Evolutionary conservation across 2,329 filamentous ascomycete species (phyloP), one percentile per base, ranked within the genome.

Genomic region (Xylaria sp.): DNA sequence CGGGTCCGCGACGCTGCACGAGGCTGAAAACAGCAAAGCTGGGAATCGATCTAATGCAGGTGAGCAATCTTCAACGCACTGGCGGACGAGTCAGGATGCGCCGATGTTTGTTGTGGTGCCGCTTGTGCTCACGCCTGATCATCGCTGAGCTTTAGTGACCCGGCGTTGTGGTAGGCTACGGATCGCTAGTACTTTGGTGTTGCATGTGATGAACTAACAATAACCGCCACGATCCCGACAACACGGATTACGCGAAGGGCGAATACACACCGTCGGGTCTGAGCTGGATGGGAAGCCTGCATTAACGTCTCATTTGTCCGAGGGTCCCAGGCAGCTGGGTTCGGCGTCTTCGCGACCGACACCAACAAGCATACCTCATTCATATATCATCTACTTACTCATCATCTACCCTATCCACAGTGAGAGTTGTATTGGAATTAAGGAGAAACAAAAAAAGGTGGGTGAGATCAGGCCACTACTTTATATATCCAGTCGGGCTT

Each of bases 161-260:
- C 67, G 65, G 65, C 67, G 44, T 65, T 42, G 54, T 57, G 68
- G 68, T 68, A 61, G 58, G 63, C 65, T 67, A 68, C 53, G 59
- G 54, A 60, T 46, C 44, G 58, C 56, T 60, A 28, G 54, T 63
- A 33, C 62, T 63, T 56, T 51, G 62, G 56, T 13, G 59, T 44
- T 68, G 66, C 66, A 70, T 65, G 59, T 61, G 66, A 46, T 57
- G 46, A 65, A 54, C 66, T 59, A 71, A 68, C 51, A 68, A 61
- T 53, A 58, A 66, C 57, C 38, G 58, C 59, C 54, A 46, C 65
- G 48, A 54, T 57, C 53, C 69, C 69, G 63, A 65, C 68, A 42
- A 71, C 38, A 58, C 66, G 68, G 67, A 62, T 70, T 64, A 68
- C 65, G 65, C 65, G 60, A 62, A 48, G 33, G 28, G n/a, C 49